Percentiles rank a stretch among this genome's conserved stretches.
Conservation (phyloP, 139 green algal genomes). For the Chara braunii region DNA sequence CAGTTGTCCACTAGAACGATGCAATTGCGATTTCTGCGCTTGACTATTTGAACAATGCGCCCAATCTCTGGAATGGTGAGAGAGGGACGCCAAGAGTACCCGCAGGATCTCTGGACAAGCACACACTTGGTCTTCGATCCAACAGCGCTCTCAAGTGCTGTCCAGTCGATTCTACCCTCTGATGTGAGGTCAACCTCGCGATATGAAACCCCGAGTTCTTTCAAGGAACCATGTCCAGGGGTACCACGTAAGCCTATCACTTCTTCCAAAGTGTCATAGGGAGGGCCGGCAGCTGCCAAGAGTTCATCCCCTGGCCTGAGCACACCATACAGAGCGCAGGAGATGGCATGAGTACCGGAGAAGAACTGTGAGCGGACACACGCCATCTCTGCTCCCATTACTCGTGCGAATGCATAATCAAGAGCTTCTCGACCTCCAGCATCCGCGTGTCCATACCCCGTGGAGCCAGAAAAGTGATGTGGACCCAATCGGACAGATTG, state of each 20-base stretch:
- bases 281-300: slow-evolving; percentile 47
- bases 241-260: slow-evolving; percentile 79
- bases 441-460: slow-evolving; percentile 88
- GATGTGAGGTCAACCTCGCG: slow-evolving; percentile 56
- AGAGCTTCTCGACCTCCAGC: slow-evolving; percentile 67
- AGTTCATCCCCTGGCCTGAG: slow-evolving; percentile 78
- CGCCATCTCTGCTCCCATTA: slow-evolving; percentile 82
- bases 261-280: slow-evolving; percentile 95
- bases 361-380: slow-evolving; percentile 64
- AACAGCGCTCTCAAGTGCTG: slow-evolving; percentile 56
- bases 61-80: slow-evolving; percentile 73
- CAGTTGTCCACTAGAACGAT: slow-evolving; percentile 95
- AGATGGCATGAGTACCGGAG: slow-evolving; percentile 85
- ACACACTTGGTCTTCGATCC: slow-evolving; percentile 56
- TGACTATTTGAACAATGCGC: slow-evolving; percentile 24
- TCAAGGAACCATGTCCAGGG: slow-evolving; percentile 62
- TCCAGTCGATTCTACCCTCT: slow-evolving; percentile 14
- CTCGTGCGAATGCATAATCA: slow-evolving; percentile 71
- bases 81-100: slow-evolving; percentile 77
- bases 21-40: slow-evolving; percentile 32
- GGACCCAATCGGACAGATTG: background rate
- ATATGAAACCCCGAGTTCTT: slow-evolving; percentile 80
- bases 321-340: slow-evolving; percentile 63
- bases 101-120: slow-evolving; percentile 89
- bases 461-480: slow-evolving; percentile 83